Conservation (phyloP, 1,284 basidiomycete genomes). For the Vanrija pseudolonga region DNA sequence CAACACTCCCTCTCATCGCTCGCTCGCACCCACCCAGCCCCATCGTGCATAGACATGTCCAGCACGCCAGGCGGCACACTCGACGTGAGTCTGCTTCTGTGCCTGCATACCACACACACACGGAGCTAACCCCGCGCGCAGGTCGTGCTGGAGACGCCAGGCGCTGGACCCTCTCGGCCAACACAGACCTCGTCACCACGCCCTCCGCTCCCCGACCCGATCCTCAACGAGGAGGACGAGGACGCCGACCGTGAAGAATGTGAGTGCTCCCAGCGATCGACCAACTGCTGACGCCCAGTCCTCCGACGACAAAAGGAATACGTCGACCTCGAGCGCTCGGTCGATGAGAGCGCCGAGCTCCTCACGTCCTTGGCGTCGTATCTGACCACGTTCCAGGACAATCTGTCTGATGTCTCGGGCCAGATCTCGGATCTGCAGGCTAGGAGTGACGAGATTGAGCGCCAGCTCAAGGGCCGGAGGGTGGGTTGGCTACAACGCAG, state of each 20-base stretch:
- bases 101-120: neutral
- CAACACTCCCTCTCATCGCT: neutral
- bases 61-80: neutral
- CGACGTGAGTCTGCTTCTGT: neutral
- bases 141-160: slow-evolving; percentile 13
- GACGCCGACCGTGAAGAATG: slow-evolving; percentile 27
- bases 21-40: neutral
- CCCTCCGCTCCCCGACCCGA: slow-evolving; percentile 16
- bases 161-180: slow-evolving; percentile 10
- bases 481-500: no score
- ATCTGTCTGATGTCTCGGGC: slow-evolving; percentile 86
- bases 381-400: slow-evolving; percentile 89
- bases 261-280: slow-evolving; percentile 23
- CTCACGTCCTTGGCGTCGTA: slow-evolving; percentile 83
- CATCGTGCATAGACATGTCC: neutral
- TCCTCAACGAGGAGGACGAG: slow-evolving; percentile 25
- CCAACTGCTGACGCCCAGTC: slow-evolving; percentile 22
- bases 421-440: slow-evolving; percentile 92
- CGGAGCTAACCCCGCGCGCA: slow-evolving; percentile 1
- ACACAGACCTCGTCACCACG: neutral
- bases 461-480: slow-evolving; percentile 72
- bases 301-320: slow-evolving; percentile 35
- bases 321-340: slow-evolving; percentile 36
- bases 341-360: slow-evolving; percentile 53
- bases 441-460: slow-evolving; percentile 84